A percentile compares a stretch with the other conserved stretches of the same genome.
Evolutionary conservation across 805 yeast genomes (phyloP).

Genomic region (Blastobotrys peoriensis): DNA sequence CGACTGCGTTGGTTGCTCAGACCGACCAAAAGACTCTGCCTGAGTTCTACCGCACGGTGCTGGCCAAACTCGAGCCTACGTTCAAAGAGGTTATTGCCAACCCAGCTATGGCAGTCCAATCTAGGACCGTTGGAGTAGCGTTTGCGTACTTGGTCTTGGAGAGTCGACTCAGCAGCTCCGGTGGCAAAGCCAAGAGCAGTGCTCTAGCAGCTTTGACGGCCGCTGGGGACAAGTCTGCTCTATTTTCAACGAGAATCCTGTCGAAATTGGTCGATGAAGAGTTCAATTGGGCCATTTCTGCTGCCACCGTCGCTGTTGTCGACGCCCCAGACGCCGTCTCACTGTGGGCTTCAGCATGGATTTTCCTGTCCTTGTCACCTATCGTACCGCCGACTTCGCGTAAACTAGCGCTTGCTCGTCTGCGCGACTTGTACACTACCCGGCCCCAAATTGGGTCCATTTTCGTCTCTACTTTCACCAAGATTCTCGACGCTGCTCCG

Average conservation of each 20-base stretch:
- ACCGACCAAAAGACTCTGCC: conserved; percentile 17
- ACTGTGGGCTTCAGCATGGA: background rate
- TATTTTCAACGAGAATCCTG: background rate
- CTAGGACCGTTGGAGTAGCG: conserved; percentile 47
- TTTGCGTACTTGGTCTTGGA: conserved; percentile 38
- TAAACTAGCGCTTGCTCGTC: background rate
- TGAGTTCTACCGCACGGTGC: conserved; percentile 19
- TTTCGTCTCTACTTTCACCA: conserved; percentile 1
- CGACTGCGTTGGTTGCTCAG: conserved; percentile 40
- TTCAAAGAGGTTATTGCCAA: conserved; percentile 42
- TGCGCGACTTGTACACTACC: conserved; percentile 1
- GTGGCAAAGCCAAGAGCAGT: background rate
- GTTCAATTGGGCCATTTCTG: conserved; percentile 10
- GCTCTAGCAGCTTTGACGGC: background rate
- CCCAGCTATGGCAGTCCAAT: conserved; percentile 50
- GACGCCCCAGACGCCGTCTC: background rate
- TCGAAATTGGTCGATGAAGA: conserved; percentile 13
- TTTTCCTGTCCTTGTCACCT: background rate
- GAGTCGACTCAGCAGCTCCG: background rate
- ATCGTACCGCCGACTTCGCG: background rate
- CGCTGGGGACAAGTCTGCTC: background rate
- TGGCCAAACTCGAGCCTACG: conserved; percentile 28
- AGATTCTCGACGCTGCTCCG: background rate
- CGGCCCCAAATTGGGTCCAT: conserved; percentile 3
- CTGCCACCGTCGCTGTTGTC: background rate